Conservation (phyloP, 2,329 filamentous ascomycete species). For the Penicillium sclerotigenum region DNA sequence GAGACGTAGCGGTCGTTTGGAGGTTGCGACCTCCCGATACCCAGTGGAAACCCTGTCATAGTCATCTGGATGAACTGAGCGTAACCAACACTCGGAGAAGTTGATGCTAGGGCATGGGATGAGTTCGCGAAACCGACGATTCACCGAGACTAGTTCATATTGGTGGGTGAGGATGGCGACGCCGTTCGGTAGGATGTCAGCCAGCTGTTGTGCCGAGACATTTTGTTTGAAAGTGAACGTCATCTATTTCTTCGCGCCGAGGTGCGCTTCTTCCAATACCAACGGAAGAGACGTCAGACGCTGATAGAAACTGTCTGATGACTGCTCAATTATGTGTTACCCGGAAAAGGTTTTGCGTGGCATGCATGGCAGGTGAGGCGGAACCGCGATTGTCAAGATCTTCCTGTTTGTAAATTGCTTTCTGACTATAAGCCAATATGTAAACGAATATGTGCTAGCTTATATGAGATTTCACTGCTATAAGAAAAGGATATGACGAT, state of each 20-base stretch:
- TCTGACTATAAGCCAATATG: not conserved
- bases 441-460: not conserved
- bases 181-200: slow-evolving; percentile 26
- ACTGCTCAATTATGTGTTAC: not conserved
- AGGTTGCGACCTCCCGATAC: slow-evolving; percentile 7
- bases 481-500: not conserved
- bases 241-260: not conserved
- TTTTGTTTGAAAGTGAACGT: slow-evolving; percentile 3
- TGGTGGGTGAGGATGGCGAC: slow-evolving; percentile 21
- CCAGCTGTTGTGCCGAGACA: slow-evolving; percentile 26
- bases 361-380: not conserved
- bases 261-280: not conserved
- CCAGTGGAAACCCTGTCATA: slow-evolving; percentile 10
- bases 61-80: slow-evolving; percentile 22
- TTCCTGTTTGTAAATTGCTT: not conserved
- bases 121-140: slow-evolving; percentile 21
- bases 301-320: not conserved
- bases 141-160: slow-evolving; percentile 21
- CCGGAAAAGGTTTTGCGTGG: not conserved
- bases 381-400: not conserved
- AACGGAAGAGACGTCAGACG: not conserved
- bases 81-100: slow-evolving; percentile 17
- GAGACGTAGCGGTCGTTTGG: slow-evolving; percentile 15
- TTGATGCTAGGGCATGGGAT: slow-evolving; percentile 1
- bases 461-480: not conserved